Evolutionary conservation across 768 basidiomycete genomes (phyloP), one percentile per base, ranked within the genome.

Genomic region (Gloeopeniophorella convolvens): DNA sequence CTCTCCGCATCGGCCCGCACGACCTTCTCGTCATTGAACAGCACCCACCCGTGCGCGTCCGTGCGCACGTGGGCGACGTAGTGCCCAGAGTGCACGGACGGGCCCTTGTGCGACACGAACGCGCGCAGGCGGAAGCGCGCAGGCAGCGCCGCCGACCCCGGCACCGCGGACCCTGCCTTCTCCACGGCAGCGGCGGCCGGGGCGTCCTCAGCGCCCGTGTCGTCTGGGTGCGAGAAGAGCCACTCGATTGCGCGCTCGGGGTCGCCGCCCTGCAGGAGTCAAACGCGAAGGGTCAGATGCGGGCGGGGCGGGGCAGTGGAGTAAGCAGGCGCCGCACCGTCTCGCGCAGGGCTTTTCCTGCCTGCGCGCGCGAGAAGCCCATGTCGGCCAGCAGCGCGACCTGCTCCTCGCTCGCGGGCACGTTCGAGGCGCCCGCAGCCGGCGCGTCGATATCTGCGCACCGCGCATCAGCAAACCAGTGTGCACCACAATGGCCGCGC

Each of bases 11-110:
- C 90, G 3, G 93, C 93, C 65, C 78, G 82, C 9, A 96, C 93
- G 3, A 94, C 93, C 70, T 93, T 95, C 70, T 94, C 92, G 63
- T 97, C 95, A 60, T 97, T 96, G 66, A 93, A 96, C 60, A 98
- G 65, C 48, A 94, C 85, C 91, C 95, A 95, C 9, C 74, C 73
- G 18, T 74, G 78, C 28, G 70, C 77, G 5, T 59, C 41, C 24
- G 44, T 48, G 45, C 75, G 70, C 26, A 90, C 75, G 62, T 94
- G 89, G 21, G 89, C 89, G 11, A 94, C 89, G 60, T 96, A 95
- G 60, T 92, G 94, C 0, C 86, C 94, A 0, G 91, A 95, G 63
- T 97, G 95, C 21, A 94, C 91, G 0, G 89, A 93, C 0, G 89
- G 88, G 0, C 95, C 94, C 62, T 96, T 98, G 72, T 99, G 95